Percentiles rank a stretch among this genome's conserved stretches.
phyloP scores from a whole-genome alignment of 352 stramenopile genomes.

The Pythium angustatum region DNA sequence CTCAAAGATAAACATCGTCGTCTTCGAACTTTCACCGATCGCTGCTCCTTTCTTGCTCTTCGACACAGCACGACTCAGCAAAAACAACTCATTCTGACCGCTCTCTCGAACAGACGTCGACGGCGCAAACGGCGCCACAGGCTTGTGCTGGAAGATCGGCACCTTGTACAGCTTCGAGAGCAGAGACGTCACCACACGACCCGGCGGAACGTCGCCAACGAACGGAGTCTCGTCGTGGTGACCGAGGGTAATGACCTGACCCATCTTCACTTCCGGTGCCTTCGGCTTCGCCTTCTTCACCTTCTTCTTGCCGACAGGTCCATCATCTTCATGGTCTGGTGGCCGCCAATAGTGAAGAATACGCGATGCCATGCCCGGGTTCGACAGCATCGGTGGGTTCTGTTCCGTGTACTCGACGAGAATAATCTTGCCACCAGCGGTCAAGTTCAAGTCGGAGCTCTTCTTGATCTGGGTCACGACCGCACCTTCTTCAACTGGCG shows the following conservation, averaged over 20 bases:
- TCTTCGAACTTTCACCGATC: slow-evolving; percentile 44
- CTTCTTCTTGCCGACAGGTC: slow-evolving; percentile 67
- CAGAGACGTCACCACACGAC: slow-evolving; percentile 73
- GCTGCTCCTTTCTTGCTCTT: slow-evolving; percentile 67
- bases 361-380: slow-evolving; percentile 81
- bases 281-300: slow-evolving; percentile 66
- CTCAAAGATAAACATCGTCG: slow-evolving; percentile 71
- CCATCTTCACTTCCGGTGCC: slow-evolving; percentile 77
- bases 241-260: slow-evolving; percentile 79
- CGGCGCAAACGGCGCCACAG: slow-evolving; percentile 29
- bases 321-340: slow-evolving; percentile 50
- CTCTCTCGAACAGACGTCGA: slow-evolving; percentile 40
- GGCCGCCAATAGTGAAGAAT: slow-evolving; percentile 86
- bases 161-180: slow-evolving; percentile 80
- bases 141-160: slow-evolving; percentile 59
- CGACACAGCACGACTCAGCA: slow-evolving; percentile 67
- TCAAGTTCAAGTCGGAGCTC: slow-evolving; percentile 77
- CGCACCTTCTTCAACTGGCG: slow-evolving; percentile 63
- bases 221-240: slow-evolving; percentile 83
- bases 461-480: slow-evolving; percentile 89
- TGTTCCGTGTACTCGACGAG: slow-evolving; percentile 87
- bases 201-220: slow-evolving; percentile 75
- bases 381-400: slow-evolving; percentile 75
- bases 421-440: slow-evolving; percentile 74
- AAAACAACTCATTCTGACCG: slow-evolving; percentile 63